Evolutionary conservation across 106 monocot species (phyloP).

Genomic region (Chionographis japonica): DNA sequence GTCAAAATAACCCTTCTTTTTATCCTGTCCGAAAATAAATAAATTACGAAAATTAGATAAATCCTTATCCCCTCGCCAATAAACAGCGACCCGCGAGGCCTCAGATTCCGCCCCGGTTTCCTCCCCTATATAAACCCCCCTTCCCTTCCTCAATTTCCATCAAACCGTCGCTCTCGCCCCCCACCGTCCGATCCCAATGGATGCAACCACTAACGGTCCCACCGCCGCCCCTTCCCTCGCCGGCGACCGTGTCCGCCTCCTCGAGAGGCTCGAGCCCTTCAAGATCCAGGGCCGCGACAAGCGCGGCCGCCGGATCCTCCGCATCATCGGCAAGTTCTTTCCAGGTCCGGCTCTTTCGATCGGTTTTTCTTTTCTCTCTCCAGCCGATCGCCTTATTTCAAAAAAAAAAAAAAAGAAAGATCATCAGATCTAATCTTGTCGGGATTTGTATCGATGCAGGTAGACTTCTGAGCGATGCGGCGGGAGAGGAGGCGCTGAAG

Average conservation of each 20-base stretch:
- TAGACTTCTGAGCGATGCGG: constrained; percentile 27
- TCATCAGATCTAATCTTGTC: too few relatives aligned
- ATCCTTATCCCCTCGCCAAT: too few relatives aligned
- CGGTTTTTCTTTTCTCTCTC: background rate
- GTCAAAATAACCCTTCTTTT: too few relatives aligned
- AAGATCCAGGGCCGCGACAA: constrained; percentile 72
- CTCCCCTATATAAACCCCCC: background rate
- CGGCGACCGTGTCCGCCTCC: constrained; percentile 12
- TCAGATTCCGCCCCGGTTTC: background rate
- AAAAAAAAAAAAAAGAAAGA: too few relatives aligned
- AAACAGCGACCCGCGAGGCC: too few relatives aligned
- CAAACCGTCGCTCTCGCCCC: background rate
- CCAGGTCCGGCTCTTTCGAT: constrained; percentile 38
- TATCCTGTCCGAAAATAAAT: too few relatives aligned
- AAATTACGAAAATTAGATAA: too few relatives aligned
- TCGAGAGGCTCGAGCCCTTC: constrained; percentile 48
- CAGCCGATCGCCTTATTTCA: background rate
- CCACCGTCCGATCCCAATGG: background rate
- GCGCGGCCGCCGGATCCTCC: constrained; percentile 64
- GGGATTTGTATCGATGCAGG: too few relatives aligned
- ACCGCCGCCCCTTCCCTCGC: background rate
- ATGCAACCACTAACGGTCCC: background rate
- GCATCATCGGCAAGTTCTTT: constrained; percentile 76
- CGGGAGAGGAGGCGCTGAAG: constrained; percentile 37
- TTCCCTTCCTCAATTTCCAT: background rate